Conservation (phyloP, 176 grass and related monocot genomes). For the Hsuehochloa calcarea region DNA sequence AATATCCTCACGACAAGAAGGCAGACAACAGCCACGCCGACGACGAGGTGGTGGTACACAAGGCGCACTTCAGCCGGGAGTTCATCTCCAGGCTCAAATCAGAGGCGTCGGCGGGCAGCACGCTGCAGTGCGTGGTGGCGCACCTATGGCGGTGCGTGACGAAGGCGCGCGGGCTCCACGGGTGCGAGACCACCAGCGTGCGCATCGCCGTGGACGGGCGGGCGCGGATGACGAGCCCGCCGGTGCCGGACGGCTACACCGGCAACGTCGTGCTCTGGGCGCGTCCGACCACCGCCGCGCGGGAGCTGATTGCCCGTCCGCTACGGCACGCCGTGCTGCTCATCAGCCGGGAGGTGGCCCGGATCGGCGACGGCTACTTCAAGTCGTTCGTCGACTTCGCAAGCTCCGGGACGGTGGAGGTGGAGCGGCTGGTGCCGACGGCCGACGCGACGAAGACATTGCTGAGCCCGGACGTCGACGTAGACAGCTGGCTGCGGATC, state of each 20-base stretch:
- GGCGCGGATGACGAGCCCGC: not conserved
- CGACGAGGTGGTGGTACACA: not conserved
- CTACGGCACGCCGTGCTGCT: not conserved
- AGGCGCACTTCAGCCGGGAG: slow-evolving; percentile 2
- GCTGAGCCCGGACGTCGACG: not conserved
- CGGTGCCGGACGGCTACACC: not conserved
- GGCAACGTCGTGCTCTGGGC: slow-evolving; percentile 27
- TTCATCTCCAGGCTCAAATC: not conserved
- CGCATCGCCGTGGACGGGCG: slow-evolving; percentile 17
- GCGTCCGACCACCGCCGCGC: not conserved
- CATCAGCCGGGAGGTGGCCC: not conserved
- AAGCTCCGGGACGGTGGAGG: slow-evolving; percentile 33
- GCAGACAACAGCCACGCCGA: rapidly evolving
- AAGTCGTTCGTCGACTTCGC: slow-evolving; percentile 25
- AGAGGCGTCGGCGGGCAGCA: not conserved
- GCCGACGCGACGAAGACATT: not conserved
- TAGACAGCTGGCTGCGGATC: not conserved
- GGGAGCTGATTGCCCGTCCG: not conserved
- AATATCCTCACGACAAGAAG: too few relatives aligned
- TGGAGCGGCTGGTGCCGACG: slow-evolving; percentile 30
- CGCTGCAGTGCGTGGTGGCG: not conserved
- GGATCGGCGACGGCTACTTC: slow-evolving; percentile 21
- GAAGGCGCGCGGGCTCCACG: not conserved
- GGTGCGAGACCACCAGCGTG: not conserved
- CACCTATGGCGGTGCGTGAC: slow-evolving; percentile 20